phyloP scores from a whole-genome alignment of 208 protist species.

The Trypanosoma platydactyli region DNA sequence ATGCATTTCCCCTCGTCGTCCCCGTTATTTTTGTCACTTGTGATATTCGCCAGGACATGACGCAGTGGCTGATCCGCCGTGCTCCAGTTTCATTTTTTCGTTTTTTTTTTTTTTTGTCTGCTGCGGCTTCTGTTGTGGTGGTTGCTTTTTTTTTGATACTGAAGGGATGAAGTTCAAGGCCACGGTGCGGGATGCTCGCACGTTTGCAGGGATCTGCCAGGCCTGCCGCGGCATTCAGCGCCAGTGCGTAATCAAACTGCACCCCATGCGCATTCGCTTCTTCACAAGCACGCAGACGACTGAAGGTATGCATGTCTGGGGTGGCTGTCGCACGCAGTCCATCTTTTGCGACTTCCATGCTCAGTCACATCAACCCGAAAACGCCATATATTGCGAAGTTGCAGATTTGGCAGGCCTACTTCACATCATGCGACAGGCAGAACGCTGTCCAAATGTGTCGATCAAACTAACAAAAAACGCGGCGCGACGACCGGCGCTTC shows the following conservation, averaged over 20 bases:
- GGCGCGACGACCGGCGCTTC: slow-evolving; percentile 28
- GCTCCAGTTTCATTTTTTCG: slow-evolving; percentile 25
- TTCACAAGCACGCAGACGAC: slow-evolving; percentile 58
- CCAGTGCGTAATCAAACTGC: slow-evolving; percentile 60
- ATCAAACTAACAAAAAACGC: slow-evolving; percentile 56
- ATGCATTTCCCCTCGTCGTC: too few relatives aligned
- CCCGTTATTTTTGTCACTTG: too few relatives aligned
- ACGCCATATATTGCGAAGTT: slow-evolving; percentile 81
- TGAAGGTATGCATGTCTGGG: slow-evolving; percentile 76
- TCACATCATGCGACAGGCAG: slow-evolving; percentile 68
- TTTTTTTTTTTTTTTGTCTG: slow-evolving; percentile 19
- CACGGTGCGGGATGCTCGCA: slow-evolving; percentile 52
- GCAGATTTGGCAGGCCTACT: slow-evolving; percentile 59
- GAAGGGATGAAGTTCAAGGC: slow-evolving; percentile 78
- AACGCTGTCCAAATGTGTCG: slow-evolving; percentile 33
- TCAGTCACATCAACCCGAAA: slow-evolving; percentile 58
- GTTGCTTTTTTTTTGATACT: background rate
- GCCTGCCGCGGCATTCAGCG: slow-evolving; percentile 64
- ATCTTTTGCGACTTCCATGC: slow-evolving; percentile 75
- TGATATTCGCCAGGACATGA: too few relatives aligned
- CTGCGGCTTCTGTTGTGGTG: background rate
- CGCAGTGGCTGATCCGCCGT: too few relatives aligned
- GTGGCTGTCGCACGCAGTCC: slow-evolving; percentile 50
- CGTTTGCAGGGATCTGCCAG: slow-evolving; percentile 55
- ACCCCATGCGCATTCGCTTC: slow-evolving; percentile 58